A percentile compares a stretch with the other conserved stretches of the same genome.
These are phyloP conservation scores for Rhizopogon vinicolor DNA, from an alignment of 768 basidiomycete genomes.

Conservation along the genomic window DNA sequence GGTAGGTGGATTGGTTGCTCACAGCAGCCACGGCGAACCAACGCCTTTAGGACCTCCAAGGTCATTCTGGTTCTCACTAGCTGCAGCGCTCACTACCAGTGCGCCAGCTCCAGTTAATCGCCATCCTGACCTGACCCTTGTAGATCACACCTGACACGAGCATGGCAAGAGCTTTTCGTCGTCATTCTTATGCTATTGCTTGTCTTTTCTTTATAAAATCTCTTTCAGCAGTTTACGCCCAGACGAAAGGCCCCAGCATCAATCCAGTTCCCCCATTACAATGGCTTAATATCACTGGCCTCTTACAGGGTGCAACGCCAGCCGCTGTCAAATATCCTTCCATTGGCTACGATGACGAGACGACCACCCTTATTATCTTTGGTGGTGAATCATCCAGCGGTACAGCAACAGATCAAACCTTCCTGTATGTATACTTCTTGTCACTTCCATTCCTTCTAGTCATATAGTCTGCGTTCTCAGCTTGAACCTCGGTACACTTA, in stretches of 20 bases:
- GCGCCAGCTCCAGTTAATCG: slow-evolving; percentile 16
- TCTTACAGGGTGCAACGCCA: slow-evolving; percentile 47
- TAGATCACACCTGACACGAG: slow-evolving; percentile 19
- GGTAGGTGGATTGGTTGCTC: slow-evolving; percentile 1
- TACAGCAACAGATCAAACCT: slow-evolving; percentile 59
- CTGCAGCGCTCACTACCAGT: slow-evolving; percentile 21
- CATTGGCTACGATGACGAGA: slow-evolving; percentile 49
- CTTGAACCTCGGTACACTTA: slow-evolving; percentile 54
- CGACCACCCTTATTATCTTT: slow-evolving; percentile 63
- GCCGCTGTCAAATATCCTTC: slow-evolving; percentile 69
- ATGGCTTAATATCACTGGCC: slow-evolving; percentile 66
- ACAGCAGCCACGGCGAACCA: slow-evolving; percentile 7
- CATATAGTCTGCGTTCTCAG: slow-evolving; percentile 28
- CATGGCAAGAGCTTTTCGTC: slow-evolving; percentile 8
- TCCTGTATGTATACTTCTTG: slow-evolving; percentile 44
- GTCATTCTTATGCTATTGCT: slow-evolving; percentile 7
- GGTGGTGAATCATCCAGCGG: slow-evolving; percentile 71
- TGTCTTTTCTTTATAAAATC: slow-evolving; percentile 9
- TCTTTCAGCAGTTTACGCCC: slow-evolving; percentile 29
- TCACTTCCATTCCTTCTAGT: slow-evolving; percentile 2
- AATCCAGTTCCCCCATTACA: slow-evolving; percentile 39
- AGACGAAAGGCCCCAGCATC: slow-evolving; percentile 43
- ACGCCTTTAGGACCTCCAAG: slow-evolving; percentile 5
- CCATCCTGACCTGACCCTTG: slow-evolving; percentile 15
- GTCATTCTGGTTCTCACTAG: slow-evolving; percentile 8